A percentile compares a stretch with the other conserved stretches of the same genome.
Evolutionary conservation across 768 basidiomycete genomes (phyloP).

Genomic region (Calocybe indica): DNA sequence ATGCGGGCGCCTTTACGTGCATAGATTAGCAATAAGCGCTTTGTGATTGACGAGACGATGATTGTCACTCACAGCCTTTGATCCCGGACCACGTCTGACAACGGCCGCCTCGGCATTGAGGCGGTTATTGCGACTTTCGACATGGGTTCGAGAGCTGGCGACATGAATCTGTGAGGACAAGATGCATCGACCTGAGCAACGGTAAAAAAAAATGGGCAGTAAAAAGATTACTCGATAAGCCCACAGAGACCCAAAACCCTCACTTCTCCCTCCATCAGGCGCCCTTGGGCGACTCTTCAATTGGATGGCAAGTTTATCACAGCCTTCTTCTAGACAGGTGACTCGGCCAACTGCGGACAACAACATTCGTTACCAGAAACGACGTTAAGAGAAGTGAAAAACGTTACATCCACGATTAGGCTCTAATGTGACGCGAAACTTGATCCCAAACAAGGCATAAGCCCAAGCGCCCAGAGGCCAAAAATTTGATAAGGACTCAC

Average conservation of each 20-base stretch:
- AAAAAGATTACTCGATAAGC: constrained; percentile 35
- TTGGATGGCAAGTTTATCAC: constrained; percentile 24
- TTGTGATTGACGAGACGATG: neutral
- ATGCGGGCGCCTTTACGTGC: neutral
- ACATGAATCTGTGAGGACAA: constrained; percentile 22
- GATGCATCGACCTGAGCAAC: constrained; percentile 1
- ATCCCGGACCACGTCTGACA: neutral
- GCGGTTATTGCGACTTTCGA: constrained; percentile 15
- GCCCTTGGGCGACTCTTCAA: constrained; percentile 22
- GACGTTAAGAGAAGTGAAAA: neutral
- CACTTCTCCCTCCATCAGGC: constrained; percentile 33
- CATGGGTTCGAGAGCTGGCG: constrained; percentile 20
- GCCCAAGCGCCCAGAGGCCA: neutral
- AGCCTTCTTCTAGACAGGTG: constrained; percentile 43
- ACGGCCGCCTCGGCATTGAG: constrained; percentile 12
- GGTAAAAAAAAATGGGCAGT: neutral
- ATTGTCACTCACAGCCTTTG: neutral
- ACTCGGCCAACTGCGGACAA: constrained; percentile 30
- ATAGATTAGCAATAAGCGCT: neutral
- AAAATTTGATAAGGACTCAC: constrained; percentile 16
- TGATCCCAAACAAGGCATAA: neutral
- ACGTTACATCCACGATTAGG: constrained; percentile 34
- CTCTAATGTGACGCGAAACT: constrained; percentile 33
- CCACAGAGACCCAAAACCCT: constrained; percentile 42
- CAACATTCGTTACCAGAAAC: neutral